phyloP scores from a whole-genome alignment of 2,329 filamentous ascomycete species.

The Trichoderma sp. region DNA sequence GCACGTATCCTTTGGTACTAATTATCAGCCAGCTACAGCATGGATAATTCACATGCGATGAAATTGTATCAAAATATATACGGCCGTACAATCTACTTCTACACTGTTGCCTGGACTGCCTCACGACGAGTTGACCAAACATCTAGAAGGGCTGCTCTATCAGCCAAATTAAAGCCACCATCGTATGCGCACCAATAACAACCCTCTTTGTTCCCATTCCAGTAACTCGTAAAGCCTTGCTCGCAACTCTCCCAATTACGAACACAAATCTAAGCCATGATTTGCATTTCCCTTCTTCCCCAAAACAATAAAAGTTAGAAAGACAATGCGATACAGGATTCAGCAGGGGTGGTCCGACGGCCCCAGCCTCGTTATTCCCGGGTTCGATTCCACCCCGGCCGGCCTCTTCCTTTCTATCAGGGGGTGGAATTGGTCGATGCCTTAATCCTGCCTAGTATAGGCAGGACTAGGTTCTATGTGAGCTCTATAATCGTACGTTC shows the following conservation, averaged over 20 bases:
- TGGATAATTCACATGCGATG: background rate
- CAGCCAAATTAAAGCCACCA: background rate
- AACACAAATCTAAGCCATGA: background rate
- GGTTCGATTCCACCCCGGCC: slow-evolving; percentile 1
- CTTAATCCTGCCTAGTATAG: background rate
- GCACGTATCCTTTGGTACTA: too few relatives aligned
- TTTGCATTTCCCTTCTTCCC: background rate
- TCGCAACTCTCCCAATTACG: background rate
- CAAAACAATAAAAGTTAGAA: background rate
- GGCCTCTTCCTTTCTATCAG: background rate
- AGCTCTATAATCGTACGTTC: background rate
- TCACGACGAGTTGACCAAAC: background rate
- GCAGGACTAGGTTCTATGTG: background rate
- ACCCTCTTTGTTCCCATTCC: background rate
- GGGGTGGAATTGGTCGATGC: background rate
- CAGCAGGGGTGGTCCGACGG: slow-evolving; percentile 16
- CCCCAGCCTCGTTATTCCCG: background rate
- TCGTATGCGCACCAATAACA: background rate
- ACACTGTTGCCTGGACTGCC: background rate
- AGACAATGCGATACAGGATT: background rate
- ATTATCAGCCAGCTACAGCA: too few relatives aligned
- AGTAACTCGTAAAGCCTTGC: background rate
- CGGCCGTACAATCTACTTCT: too few relatives aligned
- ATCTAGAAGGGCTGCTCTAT: background rate
- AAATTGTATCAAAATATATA: background rate